Evolutionary conservation across 495 filamentous ascomycete genomes (phyloP).

Genomic region (Halenospora varia): DNA sequence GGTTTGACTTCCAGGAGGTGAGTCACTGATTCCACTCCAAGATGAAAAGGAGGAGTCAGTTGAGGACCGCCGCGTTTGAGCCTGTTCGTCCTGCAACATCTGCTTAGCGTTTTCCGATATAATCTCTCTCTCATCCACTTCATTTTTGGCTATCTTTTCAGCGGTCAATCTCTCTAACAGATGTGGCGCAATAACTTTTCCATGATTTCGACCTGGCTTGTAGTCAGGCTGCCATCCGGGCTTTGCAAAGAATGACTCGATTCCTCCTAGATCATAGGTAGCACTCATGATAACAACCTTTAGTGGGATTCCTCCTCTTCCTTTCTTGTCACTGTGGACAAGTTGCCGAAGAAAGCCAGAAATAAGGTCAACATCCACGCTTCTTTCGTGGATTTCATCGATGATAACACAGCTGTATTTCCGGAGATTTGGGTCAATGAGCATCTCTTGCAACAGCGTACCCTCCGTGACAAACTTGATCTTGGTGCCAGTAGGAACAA

Average conservation of each 20-base stretch:
- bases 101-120: not conserved
- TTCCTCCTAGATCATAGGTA: slow-evolving; percentile 78
- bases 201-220: slow-evolving; percentile 21
- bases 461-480: slow-evolving; percentile 97
- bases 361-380: slow-evolving; percentile 90
- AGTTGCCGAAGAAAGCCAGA: slow-evolving; percentile 83
- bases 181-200: slow-evolving; percentile 14
- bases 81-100: not conserved
- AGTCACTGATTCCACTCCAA: slow-evolving; percentile 15
- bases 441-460: slow-evolving; percentile 92
- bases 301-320: slow-evolving; percentile 64
- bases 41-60: slow-evolving; percentile 9
- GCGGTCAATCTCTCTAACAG: not conserved
- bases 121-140: not conserved
- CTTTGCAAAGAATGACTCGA: slow-evolving; percentile 55
- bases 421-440: slow-evolving; percentile 76
- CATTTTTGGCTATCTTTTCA: not conserved
- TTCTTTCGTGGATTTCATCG: slow-evolving; percentile 96
- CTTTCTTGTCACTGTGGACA: slow-evolving; percentile 51
- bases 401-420: slow-evolving; percentile 89
- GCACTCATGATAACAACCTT: slow-evolving; percentile 97
- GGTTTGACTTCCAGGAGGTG: not conserved
- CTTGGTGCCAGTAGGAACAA: slow-evolving; percentile 61
- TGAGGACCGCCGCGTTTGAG: slow-evolving; percentile 1
- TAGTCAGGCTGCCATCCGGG: slow-evolving; percentile 10